Conservation (phyloP, 768 basidiomycete species). For the Pleurotus pulmonarius region DNA sequence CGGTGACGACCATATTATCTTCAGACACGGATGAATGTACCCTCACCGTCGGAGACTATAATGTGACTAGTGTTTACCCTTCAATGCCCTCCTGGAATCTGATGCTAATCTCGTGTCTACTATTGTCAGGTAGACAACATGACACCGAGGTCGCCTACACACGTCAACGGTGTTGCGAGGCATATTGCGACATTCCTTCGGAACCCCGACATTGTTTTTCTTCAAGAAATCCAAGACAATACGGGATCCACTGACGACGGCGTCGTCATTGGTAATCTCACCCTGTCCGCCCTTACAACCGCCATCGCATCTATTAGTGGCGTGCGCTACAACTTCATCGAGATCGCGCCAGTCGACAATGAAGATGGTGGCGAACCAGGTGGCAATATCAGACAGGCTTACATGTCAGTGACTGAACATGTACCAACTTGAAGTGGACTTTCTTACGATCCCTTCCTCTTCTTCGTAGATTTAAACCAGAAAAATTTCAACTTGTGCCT, state of each 20-base stretch:
- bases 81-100: neutral
- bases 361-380: constrained; percentile 60
- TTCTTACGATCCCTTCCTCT: neutral
- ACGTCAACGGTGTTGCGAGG: constrained; percentile 43
- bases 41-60: constrained; percentile 58
- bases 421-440: neutral
- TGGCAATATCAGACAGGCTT: constrained; percentile 60
- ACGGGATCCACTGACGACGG: neutral
- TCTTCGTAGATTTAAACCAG: constrained; percentile 37
- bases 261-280: neutral
- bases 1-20: constrained; percentile 36
- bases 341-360: constrained; percentile 48
- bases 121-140: constrained; percentile 51
- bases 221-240: neutral
- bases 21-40: constrained; percentile 31
- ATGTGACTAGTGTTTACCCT: constrained; percentile 28
- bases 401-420: constrained; percentile 32
- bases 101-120: neutral
- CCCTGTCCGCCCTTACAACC: constrained; percentile 28
- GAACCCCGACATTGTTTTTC: constrained; percentile 47
- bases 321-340: constrained; percentile 45
- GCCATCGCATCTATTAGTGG: constrained; percentile 39
- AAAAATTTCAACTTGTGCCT: constrained; percentile 42
- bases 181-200: constrained; percentile 48
- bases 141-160: constrained; percentile 37